These are phyloP conservation scores for Aegilops bicornis DNA, from an alignment of 176 grass and related monocot species.

Conservation along the genomic window DNA sequence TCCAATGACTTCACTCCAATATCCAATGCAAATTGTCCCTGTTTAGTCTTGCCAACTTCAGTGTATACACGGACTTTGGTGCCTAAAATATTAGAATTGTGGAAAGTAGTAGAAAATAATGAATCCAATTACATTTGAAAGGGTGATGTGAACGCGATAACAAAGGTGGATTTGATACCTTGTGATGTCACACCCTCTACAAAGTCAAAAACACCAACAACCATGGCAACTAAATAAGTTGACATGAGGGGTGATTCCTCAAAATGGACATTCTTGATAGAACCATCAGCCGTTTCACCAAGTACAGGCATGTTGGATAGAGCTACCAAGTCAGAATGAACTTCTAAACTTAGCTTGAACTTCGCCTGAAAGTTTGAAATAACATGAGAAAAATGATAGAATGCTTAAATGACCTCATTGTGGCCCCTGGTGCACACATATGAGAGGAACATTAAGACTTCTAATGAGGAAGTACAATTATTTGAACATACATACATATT, in stretches of 20 bases:
- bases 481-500: too few species aligned
- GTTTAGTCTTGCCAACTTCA: neutral
- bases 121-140: neutral
- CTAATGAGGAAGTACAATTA: too few species aligned
- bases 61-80: neutral
- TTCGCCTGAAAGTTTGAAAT: slow-evolving; percentile 36
- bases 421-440: neutral
- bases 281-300: slow-evolving; percentile 24
- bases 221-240: slow-evolving; percentile 65
- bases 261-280: slow-evolving; percentile 36
- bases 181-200: slow-evolving; percentile 27
- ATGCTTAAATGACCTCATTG: neutral
- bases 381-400: neutral
- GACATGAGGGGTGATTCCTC: slow-evolving; percentile 66
- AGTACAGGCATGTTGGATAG: slow-evolving; percentile 57
- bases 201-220: slow-evolving; percentile 54
- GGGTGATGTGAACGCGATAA: neutral
- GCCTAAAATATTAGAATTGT: neutral
- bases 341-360: slow-evolving; percentile 58
- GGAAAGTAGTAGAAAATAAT: neutral
- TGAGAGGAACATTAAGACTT: neutral
- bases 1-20: neutral
- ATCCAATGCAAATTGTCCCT: neutral
- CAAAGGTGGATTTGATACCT: slow-evolving; percentile 14
- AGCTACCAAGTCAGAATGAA: slow-evolving; percentile 39